Evolutionary conservation across 768 basidiomycete species (phyloP), one percentile per base, ranked within the genome.

Genomic region (Mycena venus): DNA sequence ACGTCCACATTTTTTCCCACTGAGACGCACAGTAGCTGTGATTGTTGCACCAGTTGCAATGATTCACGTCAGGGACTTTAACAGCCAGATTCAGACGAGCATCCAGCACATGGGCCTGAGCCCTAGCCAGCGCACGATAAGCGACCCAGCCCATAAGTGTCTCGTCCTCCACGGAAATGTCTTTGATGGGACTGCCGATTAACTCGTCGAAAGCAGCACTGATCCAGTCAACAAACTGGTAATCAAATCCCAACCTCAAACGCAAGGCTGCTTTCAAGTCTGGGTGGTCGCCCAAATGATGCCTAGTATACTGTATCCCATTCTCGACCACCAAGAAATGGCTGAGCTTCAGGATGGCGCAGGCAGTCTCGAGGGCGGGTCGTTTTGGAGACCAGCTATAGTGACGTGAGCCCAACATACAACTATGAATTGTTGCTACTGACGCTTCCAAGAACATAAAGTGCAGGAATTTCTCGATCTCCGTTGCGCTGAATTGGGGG

Each of bases 321-420:
- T 12, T 23, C 4, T 40, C 36, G 0, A 31, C 64, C 2, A 6
- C 58, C 10, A 72, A 56, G 32, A 66, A 72, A 23, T 66, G 60
- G 49, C 69, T 55, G 31, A 53, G 12, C 27, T 63, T 70, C 21
- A 70, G 36, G 40, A 70, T 51, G 2, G 71, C 56, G 12, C 71
- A 67, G 3, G 42, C 19, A 8, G 2, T 32, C 1, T 49, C 32
- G 5, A 49, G n/a, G 2, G 3, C 12, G 12, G 70, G 70, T 2
- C 3, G 15, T 14, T 21, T n/a, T 0, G 12, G 4, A 3, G 53
- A 21, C 70, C 70, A 70, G 21, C 53, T 70, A n/a, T 2, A 11
- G 19, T 14, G 1, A 6, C 9, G 44, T 65, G 3, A 51, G 64
- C 6, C 21, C 17, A 15, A 4, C 23, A 64, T 8, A 21, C 0